Evolutionary conservation across 495 filamentous ascomycete genomes (phyloP), one percentile per base, ranked within the genome.

Genomic region (Usnea hakonensis): DNA sequence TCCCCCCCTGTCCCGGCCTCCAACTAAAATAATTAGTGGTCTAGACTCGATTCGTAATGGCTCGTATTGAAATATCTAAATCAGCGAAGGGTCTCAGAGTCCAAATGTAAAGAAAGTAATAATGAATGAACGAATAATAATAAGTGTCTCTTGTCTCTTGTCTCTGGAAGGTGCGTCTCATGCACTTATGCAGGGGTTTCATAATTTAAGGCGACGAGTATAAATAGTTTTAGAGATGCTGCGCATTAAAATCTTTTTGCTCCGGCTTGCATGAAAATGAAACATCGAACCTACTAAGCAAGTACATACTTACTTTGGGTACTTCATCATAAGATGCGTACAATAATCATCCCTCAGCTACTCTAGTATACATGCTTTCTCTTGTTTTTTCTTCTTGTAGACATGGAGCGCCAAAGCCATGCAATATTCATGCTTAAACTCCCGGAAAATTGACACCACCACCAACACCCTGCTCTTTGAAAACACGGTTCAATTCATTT

Each of bases 391-490:
- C 16, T 54, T 36, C 7, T 54, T 33, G 2, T n/a, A 41, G 11
- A 21, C 23, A 40, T 57, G 13, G 28, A 53, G 30, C 35, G 58
- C 46, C 46, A 36, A 54, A 53, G 48, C 50, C 50, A 61, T 61
- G 59, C 59, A 61, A 61, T 17, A 53, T 23, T 30, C 17, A 21
- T 37, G 23, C 17, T 40, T 35, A 26, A 41, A 55, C 10, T 8
- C 38, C 21, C 21, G 55, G 17, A 32, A 40, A 16, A 19, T 26
- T 30, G 14, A 16, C n/a, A 17, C 17, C 53, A 17, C 17, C 53
- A 44, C 40, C 38, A 64, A 68, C 68, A 62, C 64, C 65, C 37
- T 46, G 61, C 65, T 67, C 37, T 35, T 46, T 33, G 38, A 54
- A 50, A 38, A 26, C n/a, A 23, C 1, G 11, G 11, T 6, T 56